Evolutionary conservation across 345 rosid species (phyloP).

Genomic region (Theobroma cacao): DNA sequence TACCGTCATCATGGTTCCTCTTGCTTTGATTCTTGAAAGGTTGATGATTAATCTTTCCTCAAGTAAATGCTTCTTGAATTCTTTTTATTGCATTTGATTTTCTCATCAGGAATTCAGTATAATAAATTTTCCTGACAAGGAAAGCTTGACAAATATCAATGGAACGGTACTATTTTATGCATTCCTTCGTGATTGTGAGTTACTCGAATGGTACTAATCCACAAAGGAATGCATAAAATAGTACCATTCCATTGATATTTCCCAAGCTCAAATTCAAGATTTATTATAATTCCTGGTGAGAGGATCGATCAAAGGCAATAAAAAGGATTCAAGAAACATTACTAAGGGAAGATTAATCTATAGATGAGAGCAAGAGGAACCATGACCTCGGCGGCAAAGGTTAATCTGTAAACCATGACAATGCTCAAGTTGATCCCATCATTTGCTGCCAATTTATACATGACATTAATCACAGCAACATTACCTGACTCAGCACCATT

Average conservation of each 20-base stretch:
- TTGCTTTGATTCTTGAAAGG: slow-evolving; percentile 45
- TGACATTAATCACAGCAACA: slow-evolving; percentile 29
- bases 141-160: slow-evolving; percentile 42
- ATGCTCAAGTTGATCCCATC: slow-evolving; percentile 43
- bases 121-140: background rate
- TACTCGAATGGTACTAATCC: too few species aligned
- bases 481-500: slow-evolving; percentile 36
- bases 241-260: slow-evolving; percentile 40
- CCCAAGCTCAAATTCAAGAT: slow-evolving; percentile 23
- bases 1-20: slow-evolving; percentile 30
- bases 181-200: slow-evolving; percentile 48
- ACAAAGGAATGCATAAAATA: slow-evolving; percentile 42
- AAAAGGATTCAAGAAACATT: too few species aligned
- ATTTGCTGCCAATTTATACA: slow-evolving; percentile 34
- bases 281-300: background rate
- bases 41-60: background rate
- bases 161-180: slow-evolving; percentile 38
- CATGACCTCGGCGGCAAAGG: slow-evolving; percentile 33
- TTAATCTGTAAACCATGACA: slow-evolving; percentile 40
- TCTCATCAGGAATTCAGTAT: background rate
- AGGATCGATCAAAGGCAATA: background rate
- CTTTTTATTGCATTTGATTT: background rate
- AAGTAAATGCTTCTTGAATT: too few species aligned
- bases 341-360: background rate
- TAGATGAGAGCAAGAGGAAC: slow-evolving; percentile 34